phyloP scores from a whole-genome alignment of 768 basidiomycete genomes.

The Serendipita sp. region DNA sequence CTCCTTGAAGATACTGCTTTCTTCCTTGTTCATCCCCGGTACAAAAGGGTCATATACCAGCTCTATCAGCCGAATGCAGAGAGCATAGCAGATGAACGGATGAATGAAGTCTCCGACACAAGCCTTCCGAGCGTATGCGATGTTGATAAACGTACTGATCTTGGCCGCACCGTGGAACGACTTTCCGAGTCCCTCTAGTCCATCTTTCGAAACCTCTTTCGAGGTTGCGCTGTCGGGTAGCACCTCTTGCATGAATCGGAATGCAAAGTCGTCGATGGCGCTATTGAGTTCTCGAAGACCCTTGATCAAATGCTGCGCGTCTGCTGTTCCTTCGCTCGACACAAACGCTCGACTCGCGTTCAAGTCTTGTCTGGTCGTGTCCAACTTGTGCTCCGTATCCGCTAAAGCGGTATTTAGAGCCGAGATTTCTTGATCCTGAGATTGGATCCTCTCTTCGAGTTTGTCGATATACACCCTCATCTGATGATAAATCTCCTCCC shows the following conservation, averaged over 20 bases:
- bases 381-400: background rate
- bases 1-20: background rate
- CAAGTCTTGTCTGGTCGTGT: background rate
- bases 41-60: background rate
- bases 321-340: background rate
- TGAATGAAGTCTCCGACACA: background rate
- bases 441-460: background rate
- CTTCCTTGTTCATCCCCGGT: background rate
- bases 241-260: background rate
- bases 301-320: background rate
- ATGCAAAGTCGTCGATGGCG: constrained; percentile 2
- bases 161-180: background rate
- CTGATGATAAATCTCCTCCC: background rate
- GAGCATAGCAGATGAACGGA: constrained; percentile 2
- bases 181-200: background rate
- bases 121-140: background rate
- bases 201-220: background rate
- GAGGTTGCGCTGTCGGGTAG: background rate
- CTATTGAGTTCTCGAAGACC: background rate
- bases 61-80: background rate
- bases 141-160: background rate
- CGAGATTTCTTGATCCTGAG: background rate
- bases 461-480: background rate
- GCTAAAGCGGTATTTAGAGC: background rate
- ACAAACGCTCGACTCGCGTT: background rate